Evolutionary conservation across 2,329 filamentous ascomycete genomes (phyloP).

Genomic region (Gaeumannomyces sp.): DNA sequence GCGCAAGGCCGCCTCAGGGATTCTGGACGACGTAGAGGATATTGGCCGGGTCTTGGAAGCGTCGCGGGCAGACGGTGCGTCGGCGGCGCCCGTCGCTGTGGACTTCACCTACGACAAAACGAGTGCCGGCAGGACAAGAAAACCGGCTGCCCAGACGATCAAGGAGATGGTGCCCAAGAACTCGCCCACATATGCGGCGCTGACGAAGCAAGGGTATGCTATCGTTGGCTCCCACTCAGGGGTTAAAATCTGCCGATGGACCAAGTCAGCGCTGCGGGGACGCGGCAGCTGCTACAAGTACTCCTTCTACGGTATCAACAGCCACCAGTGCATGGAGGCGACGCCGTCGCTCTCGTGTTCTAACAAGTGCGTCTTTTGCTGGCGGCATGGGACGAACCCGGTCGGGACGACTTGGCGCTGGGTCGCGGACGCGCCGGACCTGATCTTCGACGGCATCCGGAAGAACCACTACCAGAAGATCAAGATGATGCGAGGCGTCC

Average conservation of each 20-base stretch:
- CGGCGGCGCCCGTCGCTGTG: conserved; percentile 58
- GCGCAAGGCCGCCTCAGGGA: not conserved
- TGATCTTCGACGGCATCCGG: conserved; percentile 88
- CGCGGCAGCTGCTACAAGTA: conserved; percentile 97
- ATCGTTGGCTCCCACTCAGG: conserved; percentile 94
- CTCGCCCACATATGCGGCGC: conserved; percentile 79
- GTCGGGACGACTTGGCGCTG: conserved; percentile 96
- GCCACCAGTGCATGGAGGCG: conserved; percentile 97
- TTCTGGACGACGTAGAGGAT: conserved; percentile 77
- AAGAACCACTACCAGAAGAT: conserved; percentile 94
- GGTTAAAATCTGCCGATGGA: conserved; percentile 98
- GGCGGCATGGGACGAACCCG: conserved; percentile 95
- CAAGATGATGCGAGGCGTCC: conserved; percentile 91
- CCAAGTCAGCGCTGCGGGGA: conserved; percentile 89
- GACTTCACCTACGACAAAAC: conserved; percentile 71
- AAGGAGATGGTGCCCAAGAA: conserved; percentile 95
- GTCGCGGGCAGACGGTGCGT: conserved; percentile 30
- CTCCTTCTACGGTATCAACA: conserved; percentile 94
- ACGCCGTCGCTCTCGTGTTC: conserved; percentile 92
- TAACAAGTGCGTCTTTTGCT: conserved; percentile 99
- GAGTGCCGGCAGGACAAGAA: conserved; percentile 37
- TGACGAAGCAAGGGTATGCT: conserved; percentile 94
- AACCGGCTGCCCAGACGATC: conserved; percentile 35
- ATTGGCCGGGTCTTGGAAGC: conserved; percentile 60
- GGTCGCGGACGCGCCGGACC: conserved; percentile 83